Evolutionary conservation across 176 grass and related monocot genomes (phyloP), one percentile per base, ranked within the genome.

Genomic region (Calamus simplicifolius): DNA sequence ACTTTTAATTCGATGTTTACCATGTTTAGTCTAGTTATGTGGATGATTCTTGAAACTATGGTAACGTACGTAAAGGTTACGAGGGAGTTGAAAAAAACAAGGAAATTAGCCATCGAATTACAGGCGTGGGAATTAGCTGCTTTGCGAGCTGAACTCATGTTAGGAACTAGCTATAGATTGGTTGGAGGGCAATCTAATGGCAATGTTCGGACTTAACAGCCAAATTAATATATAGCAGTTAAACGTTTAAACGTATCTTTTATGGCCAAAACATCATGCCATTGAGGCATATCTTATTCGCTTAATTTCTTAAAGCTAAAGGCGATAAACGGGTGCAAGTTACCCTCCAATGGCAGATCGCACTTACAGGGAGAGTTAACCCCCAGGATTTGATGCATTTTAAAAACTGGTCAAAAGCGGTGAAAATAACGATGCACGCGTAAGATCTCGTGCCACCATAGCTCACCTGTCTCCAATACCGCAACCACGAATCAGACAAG

Each of bases 231-330:
- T n/a, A n/a, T 52, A 72, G 73, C 59, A 60, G 78, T 81, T 89
- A 88, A 82, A 79, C 73, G 31, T 10, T 35, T 57, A 23, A 23
- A 23, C 21, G 21, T 1, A 23, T 59, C 54, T 77, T 35, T 8
- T 10, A 35, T 35, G 8, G 6, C 31, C 31, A 8, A 35, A 35
- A 43, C 35, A 38, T 43, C 35, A 6, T 10, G 35, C 81, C 75
- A 85, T 64, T 73, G 72, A 68, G 73, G 56, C 77, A 79, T 87
- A 77, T 69, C 57, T 52, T 50, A 54, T 51, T 73, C 66, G 54
- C 81, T 89, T 23, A 23, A 23, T 23, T 87, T 78, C 12, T 93
- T 80, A 95, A 95, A 89, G 89, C 68, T 77, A 83, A 95, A 95
- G 84, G 80, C 68, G 60, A 78, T 70, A 87, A 73, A 74, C 79